Base-by-base conservation (phyloP, 2,329 filamentous ascomycete species). In the Chaetomium globosum region DNA sequence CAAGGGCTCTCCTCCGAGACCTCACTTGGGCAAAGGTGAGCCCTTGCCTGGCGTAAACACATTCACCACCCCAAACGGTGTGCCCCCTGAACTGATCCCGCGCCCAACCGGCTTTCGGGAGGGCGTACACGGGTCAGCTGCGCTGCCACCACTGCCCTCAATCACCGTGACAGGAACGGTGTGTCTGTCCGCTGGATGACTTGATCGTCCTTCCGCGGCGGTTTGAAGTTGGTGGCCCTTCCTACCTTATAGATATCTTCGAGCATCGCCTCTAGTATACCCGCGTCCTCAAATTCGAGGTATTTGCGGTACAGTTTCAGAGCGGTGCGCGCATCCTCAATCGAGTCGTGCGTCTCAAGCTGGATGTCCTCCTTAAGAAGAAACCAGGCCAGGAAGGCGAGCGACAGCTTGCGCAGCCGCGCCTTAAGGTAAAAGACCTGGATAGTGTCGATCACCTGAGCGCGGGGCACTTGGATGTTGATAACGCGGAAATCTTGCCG, bases 401-500 rank as follows among this genome's bases (percentile, higher is more conserved):
- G 83, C 8, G 90, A 95, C 2, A 99, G 85, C 74, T 93, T 95
- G n/a, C 96, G 88, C 61, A 92, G 85, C 36, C 92, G 89, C 19
- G 86, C 83, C 63, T 89, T 87, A 65, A 96, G 87, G 77, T 91
- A 96, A 80, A 96, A 98, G 1, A 97, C 83, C 69, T 96, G 90
- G 70, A 93, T 93, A 0, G 96, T 99, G 77, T 99, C 95, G 63
- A 99, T 92, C 43, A 97, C 90, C 76, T 99, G 95, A 3, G 86
- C 78, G 74, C 89, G 91, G 1, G 96, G 95, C 0, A 99, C 90
- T 75, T 97, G 92, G 63, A 99, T 97, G 77, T 99, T 99, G 78
- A 97, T 96, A 63, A 96, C 96, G 61, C 95, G 92, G 79, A 99
- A 98, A 77, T 99, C 95, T 71, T 95, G 94, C 70, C 92, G 92